phyloP scores from a whole-genome alignment of 2,329 filamentous ascomycete genomes.

The Epicoccum sorghinum region DNA sequence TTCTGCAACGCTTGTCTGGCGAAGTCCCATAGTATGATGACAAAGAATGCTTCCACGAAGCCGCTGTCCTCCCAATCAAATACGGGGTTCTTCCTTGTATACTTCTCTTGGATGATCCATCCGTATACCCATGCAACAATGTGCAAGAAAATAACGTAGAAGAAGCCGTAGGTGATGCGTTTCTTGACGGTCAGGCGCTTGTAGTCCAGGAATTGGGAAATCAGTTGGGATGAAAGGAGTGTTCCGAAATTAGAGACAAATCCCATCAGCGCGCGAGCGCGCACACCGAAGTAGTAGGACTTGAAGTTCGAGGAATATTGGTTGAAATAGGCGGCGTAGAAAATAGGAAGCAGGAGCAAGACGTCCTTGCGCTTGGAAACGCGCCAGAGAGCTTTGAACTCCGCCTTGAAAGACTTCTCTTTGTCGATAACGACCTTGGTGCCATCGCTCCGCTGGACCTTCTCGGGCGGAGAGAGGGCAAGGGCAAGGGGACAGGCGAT shows the following conservation, averaged over 20 bases:
- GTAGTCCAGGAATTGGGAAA: conserved; percentile 55
- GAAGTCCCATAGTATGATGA: conserved; percentile 58
- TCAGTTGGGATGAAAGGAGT: conserved; percentile 54
- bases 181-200: conserved; percentile 47
- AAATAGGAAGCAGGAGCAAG: conserved; percentile 51
- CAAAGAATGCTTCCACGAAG: conserved; percentile 57
- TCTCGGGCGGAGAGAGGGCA: conserved; percentile 49
- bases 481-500: conserved; percentile 48
- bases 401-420: conserved; percentile 49
- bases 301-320: conserved; percentile 58
- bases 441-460: conserved; percentile 52
- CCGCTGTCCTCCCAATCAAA: conserved; percentile 52
- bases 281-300: conserved; percentile 56
- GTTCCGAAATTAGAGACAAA: conserved; percentile 53
- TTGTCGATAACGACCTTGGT: conserved; percentile 47
- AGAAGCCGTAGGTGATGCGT: conserved; percentile 54
- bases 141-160: conserved; percentile 54
- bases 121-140: conserved; percentile 59
- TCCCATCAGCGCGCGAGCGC: conserved; percentile 56
- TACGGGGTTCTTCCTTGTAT: conserved; percentile 50
- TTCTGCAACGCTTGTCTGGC: conserved; percentile 61
- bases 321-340: conserved; percentile 55
- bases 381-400: conserved; percentile 48
- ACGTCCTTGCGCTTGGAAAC: conserved; percentile 41
- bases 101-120: conserved; percentile 61